Conservation (phyloP, 2,329 filamentous ascomycete genomes). For the Colletotrichum sidae region DNA sequence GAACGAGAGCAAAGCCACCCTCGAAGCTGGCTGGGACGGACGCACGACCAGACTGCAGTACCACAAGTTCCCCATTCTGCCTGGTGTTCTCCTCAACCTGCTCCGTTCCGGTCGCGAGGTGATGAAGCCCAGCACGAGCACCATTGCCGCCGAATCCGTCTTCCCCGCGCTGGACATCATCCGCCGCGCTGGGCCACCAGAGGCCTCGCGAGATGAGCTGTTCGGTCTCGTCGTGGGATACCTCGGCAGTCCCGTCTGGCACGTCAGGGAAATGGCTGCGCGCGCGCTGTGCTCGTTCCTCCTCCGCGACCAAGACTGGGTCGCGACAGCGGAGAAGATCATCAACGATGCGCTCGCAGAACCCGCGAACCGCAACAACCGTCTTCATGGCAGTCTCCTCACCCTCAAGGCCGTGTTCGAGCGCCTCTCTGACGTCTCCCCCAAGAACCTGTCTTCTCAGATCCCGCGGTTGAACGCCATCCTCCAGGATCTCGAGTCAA, state of each 20-base stretch:
- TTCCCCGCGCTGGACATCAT: constrained; percentile 88
- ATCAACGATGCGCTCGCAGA: constrained; percentile 45
- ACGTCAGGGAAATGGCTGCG: constrained; percentile 84
- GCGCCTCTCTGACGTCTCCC: constrained; percentile 54
- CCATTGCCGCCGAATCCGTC: constrained; percentile 73
- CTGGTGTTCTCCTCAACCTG: constrained; percentile 72
- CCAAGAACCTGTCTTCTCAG: constrained; percentile 48
- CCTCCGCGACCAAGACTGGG: constrained; percentile 62
- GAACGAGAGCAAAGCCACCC: constrained; percentile 74
- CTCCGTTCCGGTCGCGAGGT: constrained; percentile 64
- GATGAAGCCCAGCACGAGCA: constrained; percentile 50
- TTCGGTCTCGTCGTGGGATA: constrained; percentile 70
- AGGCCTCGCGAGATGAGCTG: constrained; percentile 65
- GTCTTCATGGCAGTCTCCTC: constrained; percentile 69
- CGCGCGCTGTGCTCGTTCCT: constrained; percentile 76
- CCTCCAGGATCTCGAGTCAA: constrained; percentile 37
- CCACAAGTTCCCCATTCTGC: constrained; percentile 74
- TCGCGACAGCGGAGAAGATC: constrained; percentile 52
- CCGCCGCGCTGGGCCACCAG: constrained; percentile 76
- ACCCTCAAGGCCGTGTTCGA: constrained; percentile 68
- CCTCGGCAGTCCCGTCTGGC: constrained; percentile 79
- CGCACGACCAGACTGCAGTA: constrained; percentile 75
- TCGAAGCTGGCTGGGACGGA: constrained; percentile 73
- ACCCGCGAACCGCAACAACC: constrained; percentile 57
- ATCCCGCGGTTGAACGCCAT: constrained; percentile 45